Evolutionary conservation across 1,284 basidiomycete genomes (phyloP).

Genomic region (Xerocomus nothofagi): DNA sequence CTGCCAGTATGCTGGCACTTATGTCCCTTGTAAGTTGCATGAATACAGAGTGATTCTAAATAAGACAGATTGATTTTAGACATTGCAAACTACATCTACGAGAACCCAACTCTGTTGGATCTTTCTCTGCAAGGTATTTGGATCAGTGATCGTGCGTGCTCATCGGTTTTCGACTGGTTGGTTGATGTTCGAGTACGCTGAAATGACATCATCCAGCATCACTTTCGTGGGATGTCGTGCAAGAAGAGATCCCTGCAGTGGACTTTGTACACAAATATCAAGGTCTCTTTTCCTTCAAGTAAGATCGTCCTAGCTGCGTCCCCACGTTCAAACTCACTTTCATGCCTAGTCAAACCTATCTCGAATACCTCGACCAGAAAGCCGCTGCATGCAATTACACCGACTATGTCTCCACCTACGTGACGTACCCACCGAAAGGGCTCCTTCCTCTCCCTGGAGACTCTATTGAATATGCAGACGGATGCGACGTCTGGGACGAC

Average conservation of each 20-base stretch:
- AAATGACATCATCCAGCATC: constrained; percentile 40
- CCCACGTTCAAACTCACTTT: neutral
- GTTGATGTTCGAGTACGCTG: neutral
- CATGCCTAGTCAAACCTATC: constrained; percentile 60
- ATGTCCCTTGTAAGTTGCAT: constrained; percentile 49
- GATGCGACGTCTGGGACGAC: constrained; percentile 66
- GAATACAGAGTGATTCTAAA: neutral
- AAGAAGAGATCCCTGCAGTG: constrained; percentile 66
- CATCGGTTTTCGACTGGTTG: neutral
- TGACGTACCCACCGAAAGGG: constrained; percentile 63
- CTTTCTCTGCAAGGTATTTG: constrained; percentile 68
- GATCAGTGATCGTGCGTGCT: constrained; percentile 64
- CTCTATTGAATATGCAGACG: constrained; percentile 42
- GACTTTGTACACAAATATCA: constrained; percentile 70
- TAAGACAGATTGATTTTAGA: constrained; percentile 41
- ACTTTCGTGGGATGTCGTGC: constrained; percentile 60
- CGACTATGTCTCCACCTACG: constrained; percentile 59
- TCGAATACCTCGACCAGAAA: constrained; percentile 53
- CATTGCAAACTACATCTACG: constrained; percentile 72
- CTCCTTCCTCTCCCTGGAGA: constrained; percentile 59
- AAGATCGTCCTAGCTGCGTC: neutral
- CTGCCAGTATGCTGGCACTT: constrained; percentile 57
- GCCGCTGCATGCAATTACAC: constrained; percentile 62
- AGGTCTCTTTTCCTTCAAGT: constrained; percentile 72
- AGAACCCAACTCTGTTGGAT: constrained; percentile 51